phyloP scores from a whole-genome alignment of 345 rosid genomes.

The Populus davidiana region DNA sequence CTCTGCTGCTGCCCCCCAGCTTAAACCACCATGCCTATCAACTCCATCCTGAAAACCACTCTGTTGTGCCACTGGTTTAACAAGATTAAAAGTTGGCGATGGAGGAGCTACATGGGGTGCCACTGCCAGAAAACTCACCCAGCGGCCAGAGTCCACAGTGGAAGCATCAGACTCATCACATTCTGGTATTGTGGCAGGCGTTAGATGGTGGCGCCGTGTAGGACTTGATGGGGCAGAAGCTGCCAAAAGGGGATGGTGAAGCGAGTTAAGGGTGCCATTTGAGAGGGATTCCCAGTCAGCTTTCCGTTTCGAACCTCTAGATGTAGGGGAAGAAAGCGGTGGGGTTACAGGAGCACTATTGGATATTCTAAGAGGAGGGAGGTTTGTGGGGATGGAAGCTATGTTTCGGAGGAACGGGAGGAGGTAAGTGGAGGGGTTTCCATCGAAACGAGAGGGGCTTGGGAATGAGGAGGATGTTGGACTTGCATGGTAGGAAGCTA shows the following conservation, averaged over 20 bases:
- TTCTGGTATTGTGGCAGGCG: slow-evolving; percentile 32
- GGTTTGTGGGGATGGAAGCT: slow-evolving; percentile 33
- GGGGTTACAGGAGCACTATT: slow-evolving; percentile 41
- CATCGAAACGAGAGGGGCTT: slow-evolving; percentile 27
- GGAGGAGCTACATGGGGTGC: slow-evolving; percentile 28
- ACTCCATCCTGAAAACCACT: slow-evolving; percentile 32
- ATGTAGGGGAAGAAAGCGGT: slow-evolving; percentile 30
- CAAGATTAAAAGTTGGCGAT: slow-evolving; percentile 45
- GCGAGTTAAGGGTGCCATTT: slow-evolving; percentile 39
- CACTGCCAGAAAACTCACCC: slow-evolving; percentile 24
- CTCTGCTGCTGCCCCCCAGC: slow-evolving; percentile 48
- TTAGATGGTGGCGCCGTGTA: slow-evolving; percentile 12
- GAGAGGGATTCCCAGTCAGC: slow-evolving; percentile 59
- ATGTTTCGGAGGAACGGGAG: slow-evolving; percentile 33
- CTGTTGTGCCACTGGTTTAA: slow-evolving; percentile 46
- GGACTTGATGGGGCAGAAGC: slow-evolving; percentile 32
- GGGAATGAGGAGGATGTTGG: slow-evolving; percentile 36
- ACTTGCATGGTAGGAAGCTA: slow-evolving; percentile 36
- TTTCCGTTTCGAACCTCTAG: slow-evolving; percentile 36
- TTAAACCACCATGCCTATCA: slow-evolving; percentile 28
- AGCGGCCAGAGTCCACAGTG: slow-evolving; percentile 33
- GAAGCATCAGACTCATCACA: slow-evolving; percentile 37
- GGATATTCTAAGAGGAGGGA: slow-evolving; percentile 34
- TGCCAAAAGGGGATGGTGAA: slow-evolving; percentile 16
- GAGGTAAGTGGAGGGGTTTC: slow-evolving; percentile 28